Evolutionary conservation across 768 basidiomycete genomes (phyloP).

Genomic region (Xanthoconium stramineum): DNA sequence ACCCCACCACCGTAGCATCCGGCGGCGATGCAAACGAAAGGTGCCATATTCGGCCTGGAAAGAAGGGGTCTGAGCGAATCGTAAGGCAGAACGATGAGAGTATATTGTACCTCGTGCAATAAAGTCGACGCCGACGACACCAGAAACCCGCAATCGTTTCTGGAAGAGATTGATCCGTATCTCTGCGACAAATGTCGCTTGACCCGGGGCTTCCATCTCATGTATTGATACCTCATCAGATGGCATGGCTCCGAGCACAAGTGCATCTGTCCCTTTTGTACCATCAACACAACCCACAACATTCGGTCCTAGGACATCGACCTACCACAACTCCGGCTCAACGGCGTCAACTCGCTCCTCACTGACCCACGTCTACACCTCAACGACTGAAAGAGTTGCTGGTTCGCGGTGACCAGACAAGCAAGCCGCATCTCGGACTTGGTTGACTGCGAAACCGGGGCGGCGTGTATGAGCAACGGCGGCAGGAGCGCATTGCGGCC

Average conservation of each 20-base stretch:
- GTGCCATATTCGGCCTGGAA: conserved; percentile 28
- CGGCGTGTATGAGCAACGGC: conserved; percentile 51
- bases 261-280: conserved; percentile 44
- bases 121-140: conserved; percentile 56
- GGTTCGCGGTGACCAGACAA: conserved; percentile 42
- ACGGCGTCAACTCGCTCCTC: conserved; percentile 5
- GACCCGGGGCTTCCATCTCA: conserved; percentile 39
- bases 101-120: conserved; percentile 48
- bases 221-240: conserved; percentile 56
- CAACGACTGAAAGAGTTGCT: conserved; percentile 25
- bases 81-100: no score
- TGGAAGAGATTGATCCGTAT: conserved; percentile 54
- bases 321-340: conserved; percentile 15
- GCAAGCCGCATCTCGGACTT: conserved; percentile 63
- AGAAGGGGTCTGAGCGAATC: no score
- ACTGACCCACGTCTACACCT: conserved; percentile 14
- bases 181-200: conserved; percentile 51
- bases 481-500: conserved; percentile 40
- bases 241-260: conserved; percentile 41
- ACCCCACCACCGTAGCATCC: conserved; percentile 3
- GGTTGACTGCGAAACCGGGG: conserved; percentile 40
- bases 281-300: not conserved
- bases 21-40: conserved; percentile 22
- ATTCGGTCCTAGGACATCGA: not conserved
- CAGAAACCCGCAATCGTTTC: conserved; percentile 66